These are phyloP conservation scores for Aureobasidium sp. DNA, from an alignment of 2,329 filamentous ascomycete genomes.

Conservation along the genomic window DNA sequence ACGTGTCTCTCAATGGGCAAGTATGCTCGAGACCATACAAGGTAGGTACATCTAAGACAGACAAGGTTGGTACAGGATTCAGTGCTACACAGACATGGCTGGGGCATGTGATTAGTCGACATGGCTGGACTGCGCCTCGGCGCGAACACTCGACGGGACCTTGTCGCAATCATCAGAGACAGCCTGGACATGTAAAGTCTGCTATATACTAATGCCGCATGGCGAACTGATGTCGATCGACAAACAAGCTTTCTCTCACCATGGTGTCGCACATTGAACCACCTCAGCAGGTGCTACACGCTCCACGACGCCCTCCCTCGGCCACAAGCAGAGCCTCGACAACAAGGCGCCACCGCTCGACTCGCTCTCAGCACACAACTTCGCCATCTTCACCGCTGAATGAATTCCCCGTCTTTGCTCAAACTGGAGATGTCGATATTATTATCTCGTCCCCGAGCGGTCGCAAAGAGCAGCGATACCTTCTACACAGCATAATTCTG, in stretches of 20 bases:
- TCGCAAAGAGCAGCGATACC: conserved; percentile 69
- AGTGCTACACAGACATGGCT: conserved; percentile 5
- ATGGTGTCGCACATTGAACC: conserved; percentile 58
- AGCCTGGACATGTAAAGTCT: background rate
- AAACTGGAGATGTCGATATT: conserved; percentile 90
- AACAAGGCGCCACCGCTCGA: conserved; percentile 60
- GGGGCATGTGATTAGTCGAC: conserved; percentile 3
- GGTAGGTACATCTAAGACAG: background rate
- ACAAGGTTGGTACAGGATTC: background rate
- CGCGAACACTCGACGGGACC: background rate
- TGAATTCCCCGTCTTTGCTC: conserved; percentile 84
- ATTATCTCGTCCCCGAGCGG: conserved; percentile 56
- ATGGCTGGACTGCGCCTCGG: conserved; percentile 2
- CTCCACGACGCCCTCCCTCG: conserved; percentile 49
- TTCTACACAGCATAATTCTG: conserved; percentile 79
- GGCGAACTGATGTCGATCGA: background rate
- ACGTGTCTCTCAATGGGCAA: background rate
- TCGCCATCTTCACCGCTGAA: conserved; percentile 52
- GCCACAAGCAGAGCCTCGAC: conserved; percentile 53
- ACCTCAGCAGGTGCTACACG: conserved; percentile 23
- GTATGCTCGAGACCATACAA: too few relatives aligned
- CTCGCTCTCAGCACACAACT: conserved; percentile 67
- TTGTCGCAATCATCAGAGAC: background rate
- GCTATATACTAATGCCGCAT: background rate
- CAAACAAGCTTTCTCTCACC: background rate